Percentiles rank a stretch among this genome's conserved stretches.
These are phyloP conservation scores for Acanthamoeba triangularis DNA, from an alignment of 208 protist species.

Conservation along the genomic window DNA sequence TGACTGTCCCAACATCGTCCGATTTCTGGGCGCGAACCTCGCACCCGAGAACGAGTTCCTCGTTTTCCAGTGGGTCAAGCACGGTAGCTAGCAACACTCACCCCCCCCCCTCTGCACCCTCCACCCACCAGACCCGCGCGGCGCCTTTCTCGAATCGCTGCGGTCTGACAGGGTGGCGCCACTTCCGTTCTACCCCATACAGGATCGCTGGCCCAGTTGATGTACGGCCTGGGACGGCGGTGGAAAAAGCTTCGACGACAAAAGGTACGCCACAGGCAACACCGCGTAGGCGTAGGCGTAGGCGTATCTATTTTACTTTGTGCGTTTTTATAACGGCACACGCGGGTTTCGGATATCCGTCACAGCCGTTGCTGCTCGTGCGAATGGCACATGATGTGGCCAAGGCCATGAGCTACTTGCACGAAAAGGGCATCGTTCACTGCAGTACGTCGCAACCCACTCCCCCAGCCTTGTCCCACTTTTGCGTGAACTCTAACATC, in stretches of 20 bases:
- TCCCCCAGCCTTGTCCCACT: not conserved
- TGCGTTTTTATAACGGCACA: no score
- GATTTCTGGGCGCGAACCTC: not conserved
- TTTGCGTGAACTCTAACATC: not conserved
- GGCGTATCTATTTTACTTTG: no score
- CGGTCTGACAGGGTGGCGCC: not conserved
- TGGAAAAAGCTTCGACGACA: conserved; percentile 11
- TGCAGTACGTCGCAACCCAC: not conserved
- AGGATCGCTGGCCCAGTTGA: not conserved
- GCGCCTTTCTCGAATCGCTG: no score
- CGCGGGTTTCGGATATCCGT: no score
- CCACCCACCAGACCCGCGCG: not conserved
- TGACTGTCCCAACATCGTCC: not conserved
- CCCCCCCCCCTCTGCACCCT: not conserved
- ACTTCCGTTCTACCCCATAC: not conserved
- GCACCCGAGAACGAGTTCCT: not conserved
- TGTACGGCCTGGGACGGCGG: not conserved
- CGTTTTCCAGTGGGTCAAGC: conserved; percentile 17
- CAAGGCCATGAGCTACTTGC: not conserved
- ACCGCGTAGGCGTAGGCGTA: not conserved
- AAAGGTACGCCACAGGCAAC: not conserved
- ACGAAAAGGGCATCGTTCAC: conserved; percentile 21
- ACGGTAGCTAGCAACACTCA: not conserved
- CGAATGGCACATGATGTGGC: conserved; percentile 10
- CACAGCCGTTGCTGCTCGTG: conserved; percentile 1